Evolutionary conservation across 2,329 filamentous ascomycete genomes (phyloP), one percentile per base, ranked within the genome.

Genomic region (Domatiomyces globalis): DNA sequence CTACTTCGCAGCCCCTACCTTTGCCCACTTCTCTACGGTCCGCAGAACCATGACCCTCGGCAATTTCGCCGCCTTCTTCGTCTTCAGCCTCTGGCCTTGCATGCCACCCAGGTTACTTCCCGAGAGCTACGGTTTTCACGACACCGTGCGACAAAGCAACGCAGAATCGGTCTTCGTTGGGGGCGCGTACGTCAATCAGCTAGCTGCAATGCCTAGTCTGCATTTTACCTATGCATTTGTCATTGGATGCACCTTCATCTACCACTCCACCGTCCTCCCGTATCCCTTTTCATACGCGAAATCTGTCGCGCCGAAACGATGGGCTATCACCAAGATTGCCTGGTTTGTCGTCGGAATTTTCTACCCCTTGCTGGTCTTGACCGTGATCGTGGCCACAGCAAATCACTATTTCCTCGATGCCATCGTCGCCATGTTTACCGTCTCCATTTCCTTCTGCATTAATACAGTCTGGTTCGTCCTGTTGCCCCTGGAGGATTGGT

Each of bases 51-150:
- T 81, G 73, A 78, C 78, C 20, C 71, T 81, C 58, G 77, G 76
- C 58, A 83, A 83, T 56, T 68, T 80, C 27, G 63, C 78, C 50
- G 78, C 79, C 45, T 82, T 83, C 56, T 58, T 76, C 55, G 70
- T 78, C 54, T 83, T 83, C 61, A 78, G 76, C n/a, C 65, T 77
- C 20, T 82, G 76, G 69, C 79, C 79, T 8, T 80, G 77, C 62
- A 82, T 81, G 77, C 79, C 79, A 1, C 79, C 78, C 49, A 72
- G 79, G 9, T 69, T 81, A 49, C 69, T 81, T 50, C 78, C 78
- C 57, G 73, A 77, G 51, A 72, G 76, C 56, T 81, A 72, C 52
- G 76, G 76, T 3, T 82, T 82, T 58, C 71, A 79, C 52, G 79
- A 82, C 57, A 80, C 76, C 1, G 79, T 82, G 10, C 78, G 79